Base-by-base conservation (phyloP, 352 stramenopile genomes). In the Thalassiosira hispida region DNA sequence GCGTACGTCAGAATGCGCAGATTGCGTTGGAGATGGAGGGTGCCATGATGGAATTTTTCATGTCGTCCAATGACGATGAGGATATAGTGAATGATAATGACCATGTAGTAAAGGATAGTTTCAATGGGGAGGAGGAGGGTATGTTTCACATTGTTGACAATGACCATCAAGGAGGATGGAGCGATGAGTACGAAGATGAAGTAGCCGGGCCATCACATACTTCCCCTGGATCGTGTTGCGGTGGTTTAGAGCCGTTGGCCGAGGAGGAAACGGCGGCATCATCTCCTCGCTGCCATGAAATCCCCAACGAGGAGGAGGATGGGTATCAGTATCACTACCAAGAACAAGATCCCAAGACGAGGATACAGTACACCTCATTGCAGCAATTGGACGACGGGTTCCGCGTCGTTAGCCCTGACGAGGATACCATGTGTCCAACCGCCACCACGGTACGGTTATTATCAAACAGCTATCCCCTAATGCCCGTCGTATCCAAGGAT, bases 21-120 rank as follows among this genome's bases (percentile, higher is more conserved):
- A 75, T 85, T 40, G 47, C 55, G 6, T 6, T 71, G 31, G 18
- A 60, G 16, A 85, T 85, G 77, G 77, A 85, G n/a, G 77, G 65
- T 60, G 53, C 44, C 20, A 81, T 81, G 70, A 76, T 79, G 69
- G 56, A 77, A 25, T 85, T 85, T 42, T 57, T 78, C 16, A 35
- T 65, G 1, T 12, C 27, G 6, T n/a, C 44, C 1, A 22, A 44
- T n/a, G 38, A 66, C 11, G 9, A 0, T 22, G 53, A 69, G 18
- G 23, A 18, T 38, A n/a, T 55, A n/a, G 59, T 71, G 22, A 22
- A 70, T 11, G 47, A 22, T 22, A 47, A 25, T 62, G 29, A 29
- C 46, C 33, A 12, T 47, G 5, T 3, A 46, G 46, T 27, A 8
- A 22, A 53, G 16, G 51, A 67, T 59, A 4, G 18, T 42, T 35